These are phyloP conservation scores for Chlamydomonas sp. DNA, from an alignment of 139 green algal genomes.

Conservation along the genomic window DNA sequence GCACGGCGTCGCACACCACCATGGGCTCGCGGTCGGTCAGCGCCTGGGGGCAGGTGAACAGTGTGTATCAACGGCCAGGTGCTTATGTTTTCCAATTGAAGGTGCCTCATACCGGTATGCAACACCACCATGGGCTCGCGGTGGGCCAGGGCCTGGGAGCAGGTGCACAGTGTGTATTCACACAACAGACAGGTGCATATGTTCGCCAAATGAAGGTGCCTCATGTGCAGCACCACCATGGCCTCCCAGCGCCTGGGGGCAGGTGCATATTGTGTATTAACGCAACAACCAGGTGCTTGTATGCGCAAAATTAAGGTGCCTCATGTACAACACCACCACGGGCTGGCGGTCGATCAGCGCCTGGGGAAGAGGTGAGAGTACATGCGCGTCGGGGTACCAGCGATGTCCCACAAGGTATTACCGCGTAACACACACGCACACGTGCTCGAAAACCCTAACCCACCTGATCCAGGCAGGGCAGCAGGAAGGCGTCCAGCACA, in stretches of 20 bases:
- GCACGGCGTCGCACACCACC: slow-evolving; percentile 74
- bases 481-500: slow-evolving; percentile 76
- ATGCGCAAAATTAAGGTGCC: no score
- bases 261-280: not conserved
- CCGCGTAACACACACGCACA: not conserved
- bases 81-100: no score
- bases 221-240: slow-evolving; percentile 54
- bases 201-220: no score
- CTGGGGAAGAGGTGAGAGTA: no score
- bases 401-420: not conserved
- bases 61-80: not conserved
- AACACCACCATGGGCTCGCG: no score
- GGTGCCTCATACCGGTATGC: no score
- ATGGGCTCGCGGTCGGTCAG: slow-evolving; percentile 69
- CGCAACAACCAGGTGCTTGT: no score
- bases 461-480: slow-evolving; percentile 92
- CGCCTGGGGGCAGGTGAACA: slow-evolving; percentile 51
- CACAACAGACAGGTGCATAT: no score
- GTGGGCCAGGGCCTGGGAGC: no score
- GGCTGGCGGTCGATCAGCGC: no score
- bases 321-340: no score
- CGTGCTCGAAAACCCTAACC: not conserved
- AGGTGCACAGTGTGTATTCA: not conserved
- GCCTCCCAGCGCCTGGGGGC: slow-evolving; percentile 72
- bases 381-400: no score